These are phyloP conservation scores for Colletotrichum endophyticum DNA, from an alignment of 2,329 filamentous ascomycete genomes.

Conservation along the genomic window DNA sequence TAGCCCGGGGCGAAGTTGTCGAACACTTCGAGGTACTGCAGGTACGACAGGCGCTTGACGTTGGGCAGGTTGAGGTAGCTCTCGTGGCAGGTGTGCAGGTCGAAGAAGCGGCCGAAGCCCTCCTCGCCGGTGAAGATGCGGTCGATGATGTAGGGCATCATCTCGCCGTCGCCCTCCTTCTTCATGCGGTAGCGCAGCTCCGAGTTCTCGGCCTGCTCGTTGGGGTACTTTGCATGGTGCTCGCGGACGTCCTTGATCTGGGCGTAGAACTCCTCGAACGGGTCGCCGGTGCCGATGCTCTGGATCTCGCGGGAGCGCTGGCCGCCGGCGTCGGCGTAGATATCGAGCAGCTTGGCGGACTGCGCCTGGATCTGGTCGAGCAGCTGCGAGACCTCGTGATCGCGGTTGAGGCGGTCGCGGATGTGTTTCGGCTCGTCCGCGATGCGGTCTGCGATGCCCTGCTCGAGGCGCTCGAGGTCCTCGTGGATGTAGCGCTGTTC, in stretches of 20 bases:
- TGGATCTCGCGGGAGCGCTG: slow-evolving; percentile 80
- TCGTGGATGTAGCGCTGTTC: slow-evolving; percentile 94
- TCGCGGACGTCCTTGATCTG: slow-evolving; percentile 82
- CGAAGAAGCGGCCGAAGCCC: slow-evolving; percentile 89
- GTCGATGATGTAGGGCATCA: slow-evolving; percentile 74
- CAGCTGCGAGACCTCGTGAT: slow-evolving; percentile 90
- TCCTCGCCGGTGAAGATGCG: slow-evolving; percentile 96
- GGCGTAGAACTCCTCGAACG: slow-evolving; percentile 90
- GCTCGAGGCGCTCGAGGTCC: slow-evolving; percentile 94
- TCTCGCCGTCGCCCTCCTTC: slow-evolving; percentile 67
- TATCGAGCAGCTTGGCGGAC: slow-evolving; percentile 77
- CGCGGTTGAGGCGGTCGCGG: slow-evolving; percentile 85
- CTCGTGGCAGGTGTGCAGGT: slow-evolving; percentile 84
- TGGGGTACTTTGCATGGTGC: slow-evolving; percentile 90
- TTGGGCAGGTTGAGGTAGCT: slow-evolving; percentile 88
- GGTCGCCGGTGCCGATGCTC: slow-evolving; percentile 81
- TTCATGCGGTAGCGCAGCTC: slow-evolving; percentile 86
- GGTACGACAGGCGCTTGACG: slow-evolving; percentile 83
- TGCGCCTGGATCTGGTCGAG: slow-evolving; percentile 87
- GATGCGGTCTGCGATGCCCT: slow-evolving; percentile 88
- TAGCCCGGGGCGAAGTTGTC: slow-evolving; percentile 82
- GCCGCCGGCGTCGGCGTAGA: slow-evolving; percentile 83
- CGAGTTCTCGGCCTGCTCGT: slow-evolving; percentile 93
- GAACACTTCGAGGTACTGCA: slow-evolving; percentile 92
- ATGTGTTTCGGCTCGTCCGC: slow-evolving; percentile 91